phyloP scores from a whole-genome alignment of 2,329 filamentous ascomycete genomes.

The Mycocentrospora acerina region DNA sequence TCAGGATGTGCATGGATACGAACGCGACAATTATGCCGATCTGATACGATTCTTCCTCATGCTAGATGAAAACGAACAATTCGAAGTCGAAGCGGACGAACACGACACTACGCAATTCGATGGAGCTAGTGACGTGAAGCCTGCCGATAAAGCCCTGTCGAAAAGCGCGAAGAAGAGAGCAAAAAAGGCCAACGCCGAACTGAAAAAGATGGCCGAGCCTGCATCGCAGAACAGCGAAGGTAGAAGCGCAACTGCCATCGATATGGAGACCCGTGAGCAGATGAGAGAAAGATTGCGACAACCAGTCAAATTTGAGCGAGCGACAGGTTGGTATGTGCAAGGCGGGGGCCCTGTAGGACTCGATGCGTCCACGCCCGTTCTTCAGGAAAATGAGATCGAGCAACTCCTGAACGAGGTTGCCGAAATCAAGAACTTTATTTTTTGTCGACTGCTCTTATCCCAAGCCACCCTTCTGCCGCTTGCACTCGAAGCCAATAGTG shows the following conservation, averaged over 20 bases:
- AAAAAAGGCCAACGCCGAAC: slow-evolving; percentile 28
- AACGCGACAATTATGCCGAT: slow-evolving; percentile 48
- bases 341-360: slow-evolving; percentile 35
- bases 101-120: not conserved
- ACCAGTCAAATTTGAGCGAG: slow-evolving; percentile 41
- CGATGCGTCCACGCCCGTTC: slow-evolving; percentile 38
- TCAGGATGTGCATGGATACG: slow-evolving; percentile 50
- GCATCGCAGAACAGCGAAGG: slow-evolving; percentile 15
- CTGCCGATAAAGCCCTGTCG: slow-evolving; percentile 16
- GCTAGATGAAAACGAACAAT: slow-evolving; percentile 31
- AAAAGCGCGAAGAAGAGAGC: slow-evolving; percentile 39
- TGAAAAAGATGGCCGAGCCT: slow-evolving; percentile 18
- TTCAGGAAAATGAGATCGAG: slow-evolving; percentile 49
- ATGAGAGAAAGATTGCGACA: slow-evolving; percentile 45
- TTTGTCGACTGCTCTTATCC: slow-evolving; percentile 51
- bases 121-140: not conserved
- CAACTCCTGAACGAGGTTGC: slow-evolving; percentile 47
- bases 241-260: slow-evolving; percentile 39
- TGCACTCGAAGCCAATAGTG: slow-evolving; percentile 47
- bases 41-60: slow-evolving; percentile 51
- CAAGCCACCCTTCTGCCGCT: slow-evolving; percentile 50
- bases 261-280: slow-evolving; percentile 48
- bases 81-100: slow-evolving; percentile 3
- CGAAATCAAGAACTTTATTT: slow-evolving; percentile 53
- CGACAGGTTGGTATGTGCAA: slow-evolving; percentile 36